Percentiles rank a stretch among this genome's conserved stretches.
Conservation (phyloP, 257 asterid genomes). For the Echites panduratus region DNA sequence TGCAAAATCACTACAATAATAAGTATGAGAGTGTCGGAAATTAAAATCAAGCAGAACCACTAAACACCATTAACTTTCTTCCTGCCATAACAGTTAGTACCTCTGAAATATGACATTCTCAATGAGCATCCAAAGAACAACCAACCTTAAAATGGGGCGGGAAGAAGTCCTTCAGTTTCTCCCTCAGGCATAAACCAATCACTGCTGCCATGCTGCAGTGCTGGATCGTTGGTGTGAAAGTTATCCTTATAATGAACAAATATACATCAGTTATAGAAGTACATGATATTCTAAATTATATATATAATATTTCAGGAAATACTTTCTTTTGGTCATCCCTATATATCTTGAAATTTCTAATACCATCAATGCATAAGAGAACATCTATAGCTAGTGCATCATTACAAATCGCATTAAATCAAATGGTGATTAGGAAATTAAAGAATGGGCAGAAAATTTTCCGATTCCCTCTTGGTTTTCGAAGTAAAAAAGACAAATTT, state of each 20-base stretch:
- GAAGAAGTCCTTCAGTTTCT: constrained; percentile 63
- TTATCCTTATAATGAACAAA: constrained; percentile 44
- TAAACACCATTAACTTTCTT: no score
- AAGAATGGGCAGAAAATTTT: not conserved
- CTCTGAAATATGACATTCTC: no score
- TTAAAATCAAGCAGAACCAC: no score
- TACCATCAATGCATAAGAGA: not conserved
- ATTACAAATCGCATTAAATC: not conserved
- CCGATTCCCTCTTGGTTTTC: not conserved
- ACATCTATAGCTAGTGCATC: not conserved
- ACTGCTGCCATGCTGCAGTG: constrained; percentile 95
- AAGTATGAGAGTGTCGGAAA: no score
- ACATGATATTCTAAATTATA: no score
- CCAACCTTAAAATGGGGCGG: constrained; percentile 86
- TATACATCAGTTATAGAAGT: not conserved
- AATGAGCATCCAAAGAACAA: not conserved
- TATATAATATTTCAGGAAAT: not conserved
- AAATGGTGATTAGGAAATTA: not conserved
- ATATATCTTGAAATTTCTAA: not conserved
- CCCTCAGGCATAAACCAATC: constrained; percentile 82
- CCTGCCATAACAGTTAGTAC: no score
- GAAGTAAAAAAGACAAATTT: not conserved
- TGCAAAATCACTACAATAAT: no score
- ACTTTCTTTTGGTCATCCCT: not conserved
- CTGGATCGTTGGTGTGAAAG: constrained; percentile 92